These are phyloP conservation scores for Blastocladiella britannica DNA, from an alignment of 192 early-diverging fungal genomes.

Conservation along the genomic window DNA sequence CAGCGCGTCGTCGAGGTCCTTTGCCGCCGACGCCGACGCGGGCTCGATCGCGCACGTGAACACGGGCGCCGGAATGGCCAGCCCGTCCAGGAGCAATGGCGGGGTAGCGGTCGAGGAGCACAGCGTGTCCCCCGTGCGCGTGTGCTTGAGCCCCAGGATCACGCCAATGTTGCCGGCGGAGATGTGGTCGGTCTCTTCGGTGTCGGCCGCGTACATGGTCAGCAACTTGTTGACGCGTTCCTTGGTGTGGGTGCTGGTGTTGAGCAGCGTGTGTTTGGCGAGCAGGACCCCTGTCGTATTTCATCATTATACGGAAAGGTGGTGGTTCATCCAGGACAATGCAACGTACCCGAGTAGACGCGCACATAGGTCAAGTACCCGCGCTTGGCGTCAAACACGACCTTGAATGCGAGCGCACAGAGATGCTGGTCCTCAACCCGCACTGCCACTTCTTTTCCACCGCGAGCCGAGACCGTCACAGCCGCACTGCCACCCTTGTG, in stretches of 20 bases:
- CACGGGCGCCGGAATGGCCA: slow-evolving; percentile 66
- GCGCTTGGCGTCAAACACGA: slow-evolving; percentile 59
- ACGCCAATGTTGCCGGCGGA: slow-evolving; percentile 67
- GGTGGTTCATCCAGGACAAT: slow-evolving; percentile 4
- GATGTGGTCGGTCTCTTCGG: slow-evolving; percentile 57
- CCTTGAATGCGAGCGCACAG: slow-evolving; percentile 86
- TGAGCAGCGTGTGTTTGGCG: slow-evolving; percentile 33
- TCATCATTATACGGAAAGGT: no score
- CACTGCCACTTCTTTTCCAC: slow-evolving; percentile 17
- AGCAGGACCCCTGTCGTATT: background rate
- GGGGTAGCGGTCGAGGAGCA: no score
- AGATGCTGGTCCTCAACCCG: slow-evolving; percentile 25
- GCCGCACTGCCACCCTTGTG: slow-evolving; percentile 13
- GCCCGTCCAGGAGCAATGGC: slow-evolving; percentile 51
- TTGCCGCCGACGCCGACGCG: slow-evolving; percentile 53
- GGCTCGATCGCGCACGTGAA: slow-evolving; percentile 63
- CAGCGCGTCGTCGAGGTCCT: slow-evolving; percentile 47
- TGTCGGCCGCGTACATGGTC: slow-evolving; percentile 78
- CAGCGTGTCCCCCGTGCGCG: slow-evolving; percentile 69
- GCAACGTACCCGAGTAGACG: slow-evolving; percentile 51
- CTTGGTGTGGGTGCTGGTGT: slow-evolving; percentile 37
- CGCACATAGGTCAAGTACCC: slow-evolving; percentile 80
- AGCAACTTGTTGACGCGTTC: slow-evolving; percentile 66
- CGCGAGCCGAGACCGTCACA: slow-evolving; percentile 12
- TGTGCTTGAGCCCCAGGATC: slow-evolving; percentile 58